phyloP scores from a whole-genome alignment of 108 stramenopile genomes.

The Chaetoceros tenuissimus region DNA sequence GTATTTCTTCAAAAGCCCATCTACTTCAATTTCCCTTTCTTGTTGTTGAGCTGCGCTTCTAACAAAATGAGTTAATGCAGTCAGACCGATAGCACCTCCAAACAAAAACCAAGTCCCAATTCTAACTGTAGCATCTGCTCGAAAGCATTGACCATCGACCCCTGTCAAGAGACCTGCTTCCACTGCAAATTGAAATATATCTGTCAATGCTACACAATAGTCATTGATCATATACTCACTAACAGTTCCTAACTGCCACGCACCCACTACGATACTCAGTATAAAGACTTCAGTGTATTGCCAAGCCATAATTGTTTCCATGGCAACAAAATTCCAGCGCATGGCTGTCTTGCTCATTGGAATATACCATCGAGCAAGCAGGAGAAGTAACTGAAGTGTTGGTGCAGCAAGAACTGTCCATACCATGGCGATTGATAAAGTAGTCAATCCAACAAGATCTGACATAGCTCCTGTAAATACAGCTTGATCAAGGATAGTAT shows the following conservation, averaged over 20 bases:
- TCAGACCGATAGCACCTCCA: constrained; percentile 35
- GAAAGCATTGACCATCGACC: constrained; percentile 71
- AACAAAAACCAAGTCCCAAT: constrained; percentile 55
- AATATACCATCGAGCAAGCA: constrained; percentile 46
- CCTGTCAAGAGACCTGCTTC: constrained; percentile 53
- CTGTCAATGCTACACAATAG: constrained; percentile 45
- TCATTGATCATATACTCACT: constrained; percentile 65
- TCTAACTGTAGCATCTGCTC: constrained; percentile 48
- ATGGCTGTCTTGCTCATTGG: constrained; percentile 28
- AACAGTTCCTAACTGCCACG: constrained; percentile 67
- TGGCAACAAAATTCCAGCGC: constrained; percentile 16
- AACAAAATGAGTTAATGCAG: constrained; percentile 29
- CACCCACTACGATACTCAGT: constrained; percentile 49
- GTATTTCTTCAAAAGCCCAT: no score
- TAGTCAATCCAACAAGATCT: constrained; percentile 52
- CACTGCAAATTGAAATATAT: constrained; percentile 37
- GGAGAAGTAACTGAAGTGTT: constrained; percentile 29
- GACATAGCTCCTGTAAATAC: constrained; percentile 32
- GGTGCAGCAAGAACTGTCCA: constrained; percentile 63
- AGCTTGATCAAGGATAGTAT: constrained; percentile 66
- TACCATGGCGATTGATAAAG: constrained; percentile 46
- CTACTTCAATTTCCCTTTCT: no score
- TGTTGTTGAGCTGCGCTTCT: constrained; percentile 17
- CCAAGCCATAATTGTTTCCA: constrained; percentile 66
- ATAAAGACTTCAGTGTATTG: constrained; percentile 80